A percentile compares a stretch with the other conserved stretches of the same genome.
Evolutionary conservation across 345 rosid species (phyloP).

Genomic region (Euphorbia peplus): DNA sequence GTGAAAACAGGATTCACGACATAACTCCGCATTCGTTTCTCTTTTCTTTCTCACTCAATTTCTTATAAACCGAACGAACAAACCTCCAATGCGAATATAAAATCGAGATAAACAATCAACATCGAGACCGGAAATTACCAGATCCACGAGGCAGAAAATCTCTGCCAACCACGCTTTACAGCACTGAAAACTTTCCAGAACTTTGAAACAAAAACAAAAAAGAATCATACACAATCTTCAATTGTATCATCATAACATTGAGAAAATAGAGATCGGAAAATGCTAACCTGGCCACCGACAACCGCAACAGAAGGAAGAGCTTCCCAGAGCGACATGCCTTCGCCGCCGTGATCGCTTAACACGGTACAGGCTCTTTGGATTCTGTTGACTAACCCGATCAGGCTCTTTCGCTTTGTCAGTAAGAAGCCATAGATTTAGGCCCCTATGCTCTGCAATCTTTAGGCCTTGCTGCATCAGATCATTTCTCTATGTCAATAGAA

Average conservation of each 20-base stretch:
- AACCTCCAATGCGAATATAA: conserved; percentile 8
- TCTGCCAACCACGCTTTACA: conserved; percentile 95
- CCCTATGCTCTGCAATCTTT: no score
- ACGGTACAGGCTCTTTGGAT: conserved; percentile 98
- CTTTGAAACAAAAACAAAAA: conserved; percentile 47
- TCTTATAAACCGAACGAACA: conserved; percentile 1
- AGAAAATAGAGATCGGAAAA: not conserved
- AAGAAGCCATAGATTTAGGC: no score
- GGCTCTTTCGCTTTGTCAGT: no score
- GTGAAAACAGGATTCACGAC: not conserved
- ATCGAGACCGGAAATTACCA: conserved; percentile 40
- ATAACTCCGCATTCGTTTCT: not conserved
- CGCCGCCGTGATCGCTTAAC: conserved; percentile 93
- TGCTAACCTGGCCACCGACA: conserved; percentile 85
- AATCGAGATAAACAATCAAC: not conserved
- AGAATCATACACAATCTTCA: not conserved
- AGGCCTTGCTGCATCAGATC: no score
- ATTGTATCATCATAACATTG: not conserved
- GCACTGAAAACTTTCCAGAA: conserved; percentile 95
- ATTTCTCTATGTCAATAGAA: no score
- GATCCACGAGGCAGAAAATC: conserved; percentile 99
- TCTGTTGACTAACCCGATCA: conserved; percentile 90
- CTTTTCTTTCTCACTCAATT: not conserved
- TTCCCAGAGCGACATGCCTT: conserved; percentile 99
- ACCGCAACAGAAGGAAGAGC: conserved; percentile 98